Evolutionary conservation across 2,329 filamentous ascomycete genomes (phyloP).

Genomic region (Pseudopithomyces maydicus): DNA sequence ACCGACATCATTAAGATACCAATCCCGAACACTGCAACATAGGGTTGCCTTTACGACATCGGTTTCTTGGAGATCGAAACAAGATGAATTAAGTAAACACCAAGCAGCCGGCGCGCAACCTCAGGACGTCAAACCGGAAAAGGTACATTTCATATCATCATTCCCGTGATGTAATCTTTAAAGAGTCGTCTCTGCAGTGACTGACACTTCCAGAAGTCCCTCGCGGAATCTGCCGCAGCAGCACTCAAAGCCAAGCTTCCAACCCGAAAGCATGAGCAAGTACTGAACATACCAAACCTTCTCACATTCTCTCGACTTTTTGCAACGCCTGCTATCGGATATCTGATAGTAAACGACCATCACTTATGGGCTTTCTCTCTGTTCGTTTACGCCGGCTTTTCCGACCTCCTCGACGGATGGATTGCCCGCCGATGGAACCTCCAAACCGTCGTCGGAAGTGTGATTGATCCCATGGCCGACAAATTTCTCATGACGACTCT

Average conservation of each 20-base stretch:
- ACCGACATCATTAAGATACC: not conserved
- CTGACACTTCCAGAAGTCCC: not conserved
- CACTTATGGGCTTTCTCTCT: slow-evolving; percentile 79
- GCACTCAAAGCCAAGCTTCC: slow-evolving; percentile 36
- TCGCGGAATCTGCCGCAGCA: slow-evolving; percentile 23
- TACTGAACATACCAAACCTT: slow-evolving; percentile 95
- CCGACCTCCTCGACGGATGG: slow-evolving; percentile 91
- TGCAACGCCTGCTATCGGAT: slow-evolving; percentile 84
- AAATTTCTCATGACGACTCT: slow-evolving; percentile 94
- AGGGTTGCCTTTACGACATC: slow-evolving; percentile 8
- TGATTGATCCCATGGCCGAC: slow-evolving; percentile 91
- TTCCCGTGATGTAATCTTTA: not conserved
- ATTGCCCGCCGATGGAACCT: slow-evolving; percentile 87
- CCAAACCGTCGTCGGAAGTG: slow-evolving; percentile 90
- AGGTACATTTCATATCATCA: not conserved
- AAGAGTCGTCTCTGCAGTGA: not conserved
- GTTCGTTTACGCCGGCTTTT: slow-evolving; percentile 91
- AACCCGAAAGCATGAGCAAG: slow-evolving; percentile 70
- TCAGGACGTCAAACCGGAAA: slow-evolving; percentile 5
- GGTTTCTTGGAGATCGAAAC: slow-evolving; percentile 5
- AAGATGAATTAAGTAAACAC: not conserved
- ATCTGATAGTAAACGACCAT: slow-evolving; percentile 82
- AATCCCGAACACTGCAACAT: not conserved
- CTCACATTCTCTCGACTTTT: slow-evolving; percentile 85
- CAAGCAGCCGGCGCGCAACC: slow-evolving; percentile 5